phyloP scores from a whole-genome alignment of 1,139 yeast genomes.

The Candida freyschussii region DNA sequence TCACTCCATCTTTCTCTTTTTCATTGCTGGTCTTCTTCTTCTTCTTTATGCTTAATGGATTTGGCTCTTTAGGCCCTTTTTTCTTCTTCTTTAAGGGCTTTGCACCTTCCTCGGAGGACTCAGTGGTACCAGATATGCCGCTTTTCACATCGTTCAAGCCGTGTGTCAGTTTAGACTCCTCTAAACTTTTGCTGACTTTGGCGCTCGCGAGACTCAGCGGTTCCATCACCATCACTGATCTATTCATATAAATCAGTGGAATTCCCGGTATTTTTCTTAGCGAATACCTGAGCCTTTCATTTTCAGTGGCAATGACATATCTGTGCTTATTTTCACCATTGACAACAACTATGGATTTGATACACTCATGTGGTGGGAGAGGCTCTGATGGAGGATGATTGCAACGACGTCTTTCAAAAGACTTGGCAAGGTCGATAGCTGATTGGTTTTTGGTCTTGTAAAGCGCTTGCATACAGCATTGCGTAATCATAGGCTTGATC shows the following conservation, averaged over 20 bases:
- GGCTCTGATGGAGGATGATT: slow-evolving; percentile 60
- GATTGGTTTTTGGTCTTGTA: slow-evolving; percentile 65
- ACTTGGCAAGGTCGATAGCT: slow-evolving; percentile 76
- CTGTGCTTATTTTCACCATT: slow-evolving; percentile 83
- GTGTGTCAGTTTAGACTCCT: slow-evolving; percentile 59
- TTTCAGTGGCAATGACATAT: slow-evolving; percentile 83
- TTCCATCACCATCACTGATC: slow-evolving; percentile 95
- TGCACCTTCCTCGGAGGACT: slow-evolving; percentile 23
- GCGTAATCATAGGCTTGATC: slow-evolving; percentile 91
- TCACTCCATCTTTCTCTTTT: too few relatives aligned
- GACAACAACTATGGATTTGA: slow-evolving; percentile 62
- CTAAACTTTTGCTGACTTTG: slow-evolving; percentile 48
- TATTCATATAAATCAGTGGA: slow-evolving; percentile 79
- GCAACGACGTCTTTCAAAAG: slow-evolving; percentile 75
- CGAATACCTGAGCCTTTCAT: slow-evolving; percentile 57
- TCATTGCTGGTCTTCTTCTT: too few relatives aligned
- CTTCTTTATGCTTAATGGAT: slow-evolving; percentile 77
- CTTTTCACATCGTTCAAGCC: slow-evolving; percentile 60
- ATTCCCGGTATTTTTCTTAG: slow-evolving; percentile 81
- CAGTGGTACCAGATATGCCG: slow-evolving; percentile 23
- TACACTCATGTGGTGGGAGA: slow-evolving; percentile 68
- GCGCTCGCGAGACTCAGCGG: slow-evolving; percentile 76
- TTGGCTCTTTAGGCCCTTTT: slow-evolving; percentile 74
- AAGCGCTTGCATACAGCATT: slow-evolving; percentile 86
- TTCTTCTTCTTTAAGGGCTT: slow-evolving; percentile 37